A percentile compares a stretch with the other conserved stretches of the same genome.
phyloP scores from a whole-genome alignment of 73 alveolate genomes.

The Tetrahymena borealis region DNA sequence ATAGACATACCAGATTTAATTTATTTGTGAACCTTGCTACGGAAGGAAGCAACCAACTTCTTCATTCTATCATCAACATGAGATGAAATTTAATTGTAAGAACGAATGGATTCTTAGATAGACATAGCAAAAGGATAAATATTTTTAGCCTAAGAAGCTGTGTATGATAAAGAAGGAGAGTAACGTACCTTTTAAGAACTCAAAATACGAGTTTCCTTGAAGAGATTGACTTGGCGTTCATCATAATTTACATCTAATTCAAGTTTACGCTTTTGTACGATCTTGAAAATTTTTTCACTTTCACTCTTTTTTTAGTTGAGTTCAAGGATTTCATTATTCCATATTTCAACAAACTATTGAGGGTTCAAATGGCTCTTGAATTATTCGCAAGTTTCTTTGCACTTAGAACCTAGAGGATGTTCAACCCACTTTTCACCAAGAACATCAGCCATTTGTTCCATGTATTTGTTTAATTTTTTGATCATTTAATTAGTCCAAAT shows the following conservation, averaged over 20 bases:
- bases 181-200: conserved; percentile 42
- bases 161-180: conserved; percentile 46
- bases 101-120: conserved; percentile 76
- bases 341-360: conserved; percentile 7
- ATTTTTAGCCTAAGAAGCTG: conserved; percentile 59
- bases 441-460: conserved; percentile 27
- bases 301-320: conserved; percentile 10
- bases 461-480: conserved; percentile 24
- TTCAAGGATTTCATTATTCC: conserved; percentile 11
- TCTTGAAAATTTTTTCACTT: conserved; percentile 47
- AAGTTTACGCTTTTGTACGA: conserved; percentile 55
- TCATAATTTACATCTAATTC: conserved; percentile 84
- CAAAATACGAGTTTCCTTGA: conserved; percentile 67
- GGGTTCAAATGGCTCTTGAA: conserved; percentile 22
- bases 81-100: conserved; percentile 67
- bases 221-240: conserved; percentile 61
- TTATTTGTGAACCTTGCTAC: conserved; percentile 57
- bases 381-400: conserved; percentile 38
- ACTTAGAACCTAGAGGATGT: conserved; percentile 21
- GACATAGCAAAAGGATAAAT: conserved; percentile 79
- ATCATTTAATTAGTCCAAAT: conserved; percentile 32
- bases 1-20: conserved; percentile 58
- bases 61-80: conserved; percentile 70
- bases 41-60: conserved; percentile 74
- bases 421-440: conserved; percentile 44